phyloP scores from a whole-genome alignment of 2,329 filamentous ascomycete genomes.

The Dactylellina parvicollis region DNA sequence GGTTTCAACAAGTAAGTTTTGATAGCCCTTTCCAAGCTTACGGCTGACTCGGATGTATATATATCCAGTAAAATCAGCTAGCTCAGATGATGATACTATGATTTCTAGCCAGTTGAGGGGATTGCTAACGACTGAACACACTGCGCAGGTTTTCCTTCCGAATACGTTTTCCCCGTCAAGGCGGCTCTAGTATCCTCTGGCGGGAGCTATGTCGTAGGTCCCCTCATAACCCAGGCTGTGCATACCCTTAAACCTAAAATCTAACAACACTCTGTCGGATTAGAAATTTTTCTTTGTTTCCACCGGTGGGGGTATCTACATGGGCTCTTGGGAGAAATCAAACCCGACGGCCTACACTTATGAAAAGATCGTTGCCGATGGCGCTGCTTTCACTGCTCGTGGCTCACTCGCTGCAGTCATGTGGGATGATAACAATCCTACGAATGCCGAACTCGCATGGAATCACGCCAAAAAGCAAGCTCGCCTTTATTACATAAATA shows the following conservation, averaged over 20 bases:
- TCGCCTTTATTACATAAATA: background rate
- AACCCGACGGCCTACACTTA: background rate
- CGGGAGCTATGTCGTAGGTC: background rate
- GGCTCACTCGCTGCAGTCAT: background rate
- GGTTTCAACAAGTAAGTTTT: too few relatives aligned
- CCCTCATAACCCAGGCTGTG: background rate
- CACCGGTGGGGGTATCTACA: background rate
- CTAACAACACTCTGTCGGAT: background rate
- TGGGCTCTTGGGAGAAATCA: background rate
- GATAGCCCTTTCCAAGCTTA: too few relatives aligned
- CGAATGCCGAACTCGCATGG: background rate
- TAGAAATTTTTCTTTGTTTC: background rate
- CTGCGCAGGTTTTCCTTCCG: too few relatives aligned
- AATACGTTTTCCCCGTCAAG: background rate
- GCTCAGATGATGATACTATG: too few relatives aligned
- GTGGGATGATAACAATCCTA: background rate
- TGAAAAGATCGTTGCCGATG: background rate
- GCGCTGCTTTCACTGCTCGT: background rate
- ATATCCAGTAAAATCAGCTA: too few relatives aligned
- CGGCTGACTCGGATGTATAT: too few relatives aligned
- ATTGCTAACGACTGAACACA: too few relatives aligned
- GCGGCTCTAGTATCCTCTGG: background rate
- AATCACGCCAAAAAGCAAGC: background rate
- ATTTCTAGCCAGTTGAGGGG: too few relatives aligned
- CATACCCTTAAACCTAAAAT: background rate